Evolutionary conservation across 495 filamentous ascomycete species (phyloP).

Genomic region (Trichoderma erinaceum): DNA sequence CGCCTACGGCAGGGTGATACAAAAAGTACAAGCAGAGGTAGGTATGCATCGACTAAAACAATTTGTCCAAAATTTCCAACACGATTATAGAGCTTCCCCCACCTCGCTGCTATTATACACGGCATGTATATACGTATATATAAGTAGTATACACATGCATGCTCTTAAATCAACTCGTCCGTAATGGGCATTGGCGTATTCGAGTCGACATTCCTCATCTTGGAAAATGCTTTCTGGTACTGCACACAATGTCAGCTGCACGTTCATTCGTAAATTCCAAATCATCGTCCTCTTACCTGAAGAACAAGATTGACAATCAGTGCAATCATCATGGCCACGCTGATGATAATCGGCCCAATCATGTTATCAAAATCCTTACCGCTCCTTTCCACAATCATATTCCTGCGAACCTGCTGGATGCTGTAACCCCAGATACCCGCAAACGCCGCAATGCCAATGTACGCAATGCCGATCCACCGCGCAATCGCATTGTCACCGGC

Average conservation of each 20-base stretch:
- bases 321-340: constrained; percentile 68
- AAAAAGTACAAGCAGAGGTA: not conserved
- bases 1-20: not conserved
- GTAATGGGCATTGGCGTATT: not conserved
- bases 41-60: not conserved
- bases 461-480: constrained; percentile 67
- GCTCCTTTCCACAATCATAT: constrained; percentile 75
- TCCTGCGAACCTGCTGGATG: constrained; percentile 66
- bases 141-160: not conserved
- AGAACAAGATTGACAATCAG: constrained; percentile 85
- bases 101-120: not conserved
- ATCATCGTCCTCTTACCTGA: constrained; percentile 42
- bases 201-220: not conserved
- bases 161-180: not conserved
- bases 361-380: constrained; percentile 89
- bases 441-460: constrained; percentile 75
- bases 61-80: not conserved
- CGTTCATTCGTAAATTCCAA: not conserved
- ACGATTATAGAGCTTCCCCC: not conserved
- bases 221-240: constrained; percentile 8
- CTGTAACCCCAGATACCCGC: constrained; percentile 81
- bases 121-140: not conserved
- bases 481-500: constrained; percentile 70
- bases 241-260: not conserved
- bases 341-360: constrained; percentile 77